Percentiles rank a stretch among this genome's conserved stretches.
Conservation (phyloP, 1,284 basidiomycete species). For the Austroboletus novae-zelandiae region DNA sequence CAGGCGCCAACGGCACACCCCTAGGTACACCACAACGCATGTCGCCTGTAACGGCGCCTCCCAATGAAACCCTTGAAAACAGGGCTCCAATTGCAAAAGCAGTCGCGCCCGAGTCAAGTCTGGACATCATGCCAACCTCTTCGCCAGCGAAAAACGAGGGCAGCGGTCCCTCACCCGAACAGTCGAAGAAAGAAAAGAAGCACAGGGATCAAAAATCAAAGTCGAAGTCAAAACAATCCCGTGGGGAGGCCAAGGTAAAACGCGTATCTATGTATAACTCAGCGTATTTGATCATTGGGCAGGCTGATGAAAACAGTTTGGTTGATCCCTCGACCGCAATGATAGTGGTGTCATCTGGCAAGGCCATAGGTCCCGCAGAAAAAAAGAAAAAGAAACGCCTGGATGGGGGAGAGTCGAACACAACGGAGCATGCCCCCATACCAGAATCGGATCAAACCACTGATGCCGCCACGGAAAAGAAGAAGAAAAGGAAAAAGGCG, state of each 20-base stretch:
- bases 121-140: background rate
- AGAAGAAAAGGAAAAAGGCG: background rate
- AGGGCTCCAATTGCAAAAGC: background rate
- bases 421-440: background rate
- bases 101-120: background rate
- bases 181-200: slow-evolving; percentile 26
- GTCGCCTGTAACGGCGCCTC: slow-evolving; percentile 36
- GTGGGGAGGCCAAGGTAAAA: slow-evolving; percentile 13
- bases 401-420: background rate
- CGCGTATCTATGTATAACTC: slow-evolving; percentile 7
- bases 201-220: slow-evolving; percentile 29
- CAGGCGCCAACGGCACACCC: slow-evolving; percentile 68
- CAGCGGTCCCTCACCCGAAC: slow-evolving; percentile 1
- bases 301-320: slow-evolving; percentile 3
- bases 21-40: slow-evolving; percentile 60
- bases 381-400: slow-evolving; percentile 32
- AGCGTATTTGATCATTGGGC: background rate
- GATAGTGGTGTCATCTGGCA: background rate
- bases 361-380: slow-evolving; percentile 15
- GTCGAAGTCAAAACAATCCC: slow-evolving; percentile 18
- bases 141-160: slow-evolving; percentile 2
- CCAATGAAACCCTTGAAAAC: slow-evolving; percentile 11
- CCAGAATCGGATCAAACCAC: background rate
- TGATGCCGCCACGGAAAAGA: background rate
- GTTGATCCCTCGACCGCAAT: background rate